Conservation (phyloP, 352 stramenopile species). For the Aphanomyces invadans region DNA sequence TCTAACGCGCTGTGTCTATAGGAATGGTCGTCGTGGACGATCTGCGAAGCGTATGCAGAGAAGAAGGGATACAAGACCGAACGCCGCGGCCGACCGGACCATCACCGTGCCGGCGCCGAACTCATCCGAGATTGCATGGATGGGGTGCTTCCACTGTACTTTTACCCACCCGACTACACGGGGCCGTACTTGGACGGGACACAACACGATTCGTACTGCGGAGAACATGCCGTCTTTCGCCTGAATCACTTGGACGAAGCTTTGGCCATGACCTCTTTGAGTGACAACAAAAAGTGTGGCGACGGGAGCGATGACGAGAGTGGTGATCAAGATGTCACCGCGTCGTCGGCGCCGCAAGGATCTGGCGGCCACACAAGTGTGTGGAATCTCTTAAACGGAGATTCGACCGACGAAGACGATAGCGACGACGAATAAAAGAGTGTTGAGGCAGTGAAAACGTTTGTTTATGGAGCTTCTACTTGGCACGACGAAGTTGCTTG, state of each 20-base stretch:
- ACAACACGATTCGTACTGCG: slow-evolving; percentile 2
- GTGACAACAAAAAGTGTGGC: slow-evolving; percentile 26
- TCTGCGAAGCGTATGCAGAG: slow-evolving; percentile 26
- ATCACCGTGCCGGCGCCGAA: slow-evolving; percentile 71
- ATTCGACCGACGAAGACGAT: slow-evolving; percentile 16
- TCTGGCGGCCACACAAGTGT: neutral
- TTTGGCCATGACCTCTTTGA: slow-evolving; percentile 26
- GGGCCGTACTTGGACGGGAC: slow-evolving; percentile 28
- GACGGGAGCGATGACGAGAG: slow-evolving; percentile 27
- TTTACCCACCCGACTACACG: slow-evolving; percentile 66
- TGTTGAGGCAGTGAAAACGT: too few species aligned
- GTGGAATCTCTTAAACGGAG: slow-evolving; percentile 10
- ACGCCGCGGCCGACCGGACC: slow-evolving; percentile 63
- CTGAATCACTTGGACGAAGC: slow-evolving; percentile 34
- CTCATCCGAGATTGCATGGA: slow-evolving; percentile 76
- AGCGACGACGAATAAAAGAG: slow-evolving; percentile 1
- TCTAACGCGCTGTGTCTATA: slow-evolving; percentile 26
- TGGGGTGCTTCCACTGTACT: slow-evolving; percentile 73
- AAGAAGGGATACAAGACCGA: slow-evolving; percentile 35
- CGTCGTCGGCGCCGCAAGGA: neutral
- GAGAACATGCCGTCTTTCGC: slow-evolving; percentile 34
- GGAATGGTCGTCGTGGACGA: slow-evolving; percentile 23
- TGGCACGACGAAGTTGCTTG: neutral
- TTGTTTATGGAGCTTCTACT: neutral
- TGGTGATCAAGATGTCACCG: slow-evolving; percentile 8